Evolutionary conservation across 108 stramenopile species (phyloP).

Genomic region (Fragilariopsis cylindrus): DNA sequence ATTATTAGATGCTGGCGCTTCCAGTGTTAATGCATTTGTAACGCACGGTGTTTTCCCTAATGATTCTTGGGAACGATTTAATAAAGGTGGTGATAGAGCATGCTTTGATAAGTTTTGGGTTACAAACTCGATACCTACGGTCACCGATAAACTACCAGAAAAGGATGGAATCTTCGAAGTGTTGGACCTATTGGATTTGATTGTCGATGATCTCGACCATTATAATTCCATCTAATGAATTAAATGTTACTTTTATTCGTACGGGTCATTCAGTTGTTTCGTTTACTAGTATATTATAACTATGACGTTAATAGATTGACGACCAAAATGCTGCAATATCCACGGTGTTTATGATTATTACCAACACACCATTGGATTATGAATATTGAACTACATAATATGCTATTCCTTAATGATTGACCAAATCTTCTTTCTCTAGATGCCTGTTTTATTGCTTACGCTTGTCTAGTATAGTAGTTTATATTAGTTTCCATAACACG

Average conservation of each 20-base stretch:
- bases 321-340: no score
- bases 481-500: no score
- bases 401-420: no score
- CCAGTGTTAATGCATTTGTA: slow-evolving; percentile 74
- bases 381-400: no score
- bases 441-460: no score
- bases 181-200: slow-evolving; percentile 68
- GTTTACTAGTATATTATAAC: neutral
- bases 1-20: slow-evolving; percentile 70
- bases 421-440: no score
- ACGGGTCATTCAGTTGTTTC: neutral
- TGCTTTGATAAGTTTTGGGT: slow-evolving; percentile 88
- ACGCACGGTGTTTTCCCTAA: slow-evolving; percentile 89
- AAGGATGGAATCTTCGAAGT: slow-evolving; percentile 85
- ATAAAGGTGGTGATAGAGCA: slow-evolving; percentile 68
- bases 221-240: slow-evolving; percentile 38
- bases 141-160: slow-evolving; percentile 62
- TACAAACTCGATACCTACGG: slow-evolving; percentile 84
- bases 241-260: neutral
- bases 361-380: no score
- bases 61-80: slow-evolving; percentile 76
- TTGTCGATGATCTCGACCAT: slow-evolving; percentile 81
- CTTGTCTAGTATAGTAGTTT: no score
- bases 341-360: no score
- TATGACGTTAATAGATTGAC: neutral